Conservation (phyloP, 2,329 filamentous ascomycete genomes). For the Cordyceps tenuipes region DNA sequence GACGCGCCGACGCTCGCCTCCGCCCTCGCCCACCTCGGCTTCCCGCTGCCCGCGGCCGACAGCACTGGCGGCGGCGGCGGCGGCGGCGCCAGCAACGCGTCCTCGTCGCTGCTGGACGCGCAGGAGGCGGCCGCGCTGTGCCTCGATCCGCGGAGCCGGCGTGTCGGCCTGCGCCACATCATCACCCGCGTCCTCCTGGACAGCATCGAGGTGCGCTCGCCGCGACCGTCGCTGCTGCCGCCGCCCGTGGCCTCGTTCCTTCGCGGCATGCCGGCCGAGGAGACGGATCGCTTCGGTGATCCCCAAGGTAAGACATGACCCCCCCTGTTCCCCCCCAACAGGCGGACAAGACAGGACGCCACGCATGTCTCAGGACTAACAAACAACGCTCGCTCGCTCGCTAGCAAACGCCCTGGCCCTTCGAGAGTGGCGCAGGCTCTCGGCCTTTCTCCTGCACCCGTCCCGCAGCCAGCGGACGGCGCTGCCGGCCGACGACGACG, state of each 20-base stretch:
- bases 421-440: conserved; percentile 34
- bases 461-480: conserved; percentile 27
- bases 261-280: conserved; percentile 20
- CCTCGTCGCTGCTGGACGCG: conserved; percentile 19
- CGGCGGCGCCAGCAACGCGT: neutral
- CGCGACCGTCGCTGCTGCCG: conserved; percentile 29
- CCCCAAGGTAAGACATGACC: conserved; percentile 25
- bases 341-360: too few relatives aligned
- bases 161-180: conserved; percentile 28
- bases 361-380: neutral
- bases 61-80: neutral
- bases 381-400: neutral
- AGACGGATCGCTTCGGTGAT: conserved; percentile 17
- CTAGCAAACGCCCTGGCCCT: conserved; percentile 25
- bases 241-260: conserved; percentile 23
- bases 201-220: conserved; percentile 24
- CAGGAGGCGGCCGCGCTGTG: conserved; percentile 22
- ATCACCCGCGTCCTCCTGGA: conserved; percentile 28
- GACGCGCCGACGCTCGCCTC: conserved; percentile 17
- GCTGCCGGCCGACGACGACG: conserved; percentile 22
- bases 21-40: neutral
- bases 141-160: conserved; percentile 24
- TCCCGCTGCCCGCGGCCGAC: conserved; percentile 13
- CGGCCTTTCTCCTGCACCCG: conserved; percentile 34
- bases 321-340: too few relatives aligned